These are phyloP conservation scores for Gymnopilus dilepis DNA, from an alignment of 768 basidiomycete species.

Conservation along the genomic window DNA sequence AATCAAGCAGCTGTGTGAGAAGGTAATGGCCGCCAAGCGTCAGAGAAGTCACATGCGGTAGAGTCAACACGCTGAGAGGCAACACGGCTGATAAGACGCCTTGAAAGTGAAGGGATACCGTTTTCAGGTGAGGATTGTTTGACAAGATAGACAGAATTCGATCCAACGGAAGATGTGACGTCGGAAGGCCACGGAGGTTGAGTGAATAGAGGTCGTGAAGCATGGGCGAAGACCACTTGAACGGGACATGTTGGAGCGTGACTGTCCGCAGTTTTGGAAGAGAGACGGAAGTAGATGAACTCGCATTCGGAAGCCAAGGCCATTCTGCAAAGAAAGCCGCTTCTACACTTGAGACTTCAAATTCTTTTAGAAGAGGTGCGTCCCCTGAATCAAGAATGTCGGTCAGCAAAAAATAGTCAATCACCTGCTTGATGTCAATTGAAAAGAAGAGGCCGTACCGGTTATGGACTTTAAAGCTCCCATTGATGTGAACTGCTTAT, in stretches of 20 bases:
- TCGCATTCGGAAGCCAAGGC: constrained; percentile 73
- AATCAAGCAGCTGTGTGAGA: constrained; percentile 64
- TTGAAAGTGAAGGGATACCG: constrained; percentile 65
- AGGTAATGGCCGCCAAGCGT: constrained; percentile 71
- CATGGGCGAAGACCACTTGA: constrained; percentile 80
- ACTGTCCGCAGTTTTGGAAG: constrained; percentile 59
- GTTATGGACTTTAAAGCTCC: constrained; percentile 74
- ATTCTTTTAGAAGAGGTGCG: constrained; percentile 75
- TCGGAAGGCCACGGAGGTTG: constrained; percentile 69
- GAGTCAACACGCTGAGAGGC: constrained; percentile 57
- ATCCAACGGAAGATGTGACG: constrained; percentile 66
- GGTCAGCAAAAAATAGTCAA: constrained; percentile 9
- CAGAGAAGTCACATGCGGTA: constrained; percentile 59
- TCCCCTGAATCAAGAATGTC: constrained; percentile 50
- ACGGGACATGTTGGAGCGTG: constrained; percentile 74
- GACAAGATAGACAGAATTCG: constrained; percentile 69
- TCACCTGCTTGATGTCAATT: constrained; percentile 11
- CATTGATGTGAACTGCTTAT: constrained; percentile 77
- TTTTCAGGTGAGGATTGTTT: constrained; percentile 61
- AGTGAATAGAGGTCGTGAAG: constrained; percentile 64
- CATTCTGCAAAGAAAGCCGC: constrained; percentile 67
- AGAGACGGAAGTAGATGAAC: constrained; percentile 31
- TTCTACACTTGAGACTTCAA: constrained; percentile 78
- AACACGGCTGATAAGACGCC: constrained; percentile 66
- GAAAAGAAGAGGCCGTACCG: constrained; percentile 47